phyloP scores from a whole-genome alignment of 1,284 basidiomycete species.

The Trichosporon inkin region DNA sequence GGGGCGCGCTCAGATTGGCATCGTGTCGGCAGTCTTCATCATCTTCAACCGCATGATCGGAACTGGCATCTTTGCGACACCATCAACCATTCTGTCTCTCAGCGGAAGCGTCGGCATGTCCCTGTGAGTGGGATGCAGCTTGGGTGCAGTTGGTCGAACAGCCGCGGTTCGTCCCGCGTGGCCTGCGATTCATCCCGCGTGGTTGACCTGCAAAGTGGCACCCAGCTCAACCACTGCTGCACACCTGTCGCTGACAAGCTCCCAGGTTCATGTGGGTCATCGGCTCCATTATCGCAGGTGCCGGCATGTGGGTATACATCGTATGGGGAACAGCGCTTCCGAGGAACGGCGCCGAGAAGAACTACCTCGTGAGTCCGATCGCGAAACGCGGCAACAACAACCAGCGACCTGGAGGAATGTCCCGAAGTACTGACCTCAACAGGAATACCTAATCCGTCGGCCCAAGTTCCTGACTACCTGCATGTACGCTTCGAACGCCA shows the following conservation, averaged over 20 bases:
- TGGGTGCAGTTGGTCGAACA: too few relatives aligned
- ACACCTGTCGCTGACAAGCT: neutral
- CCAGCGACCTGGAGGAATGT: too few relatives aligned
- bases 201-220: too few relatives aligned
- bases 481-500: conserved; percentile 21
- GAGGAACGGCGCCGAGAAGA: conserved; percentile 26
- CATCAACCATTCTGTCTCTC: conserved; percentile 14
- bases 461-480: conserved; percentile 23
- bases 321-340: conserved; percentile 26
- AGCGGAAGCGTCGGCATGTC: conserved; percentile 22
- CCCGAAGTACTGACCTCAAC: too few relatives aligned
- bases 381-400: too few relatives aligned
- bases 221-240: too few relatives aligned
- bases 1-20: conserved; percentile 15
- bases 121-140: neutral
- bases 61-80: conserved; percentile 24
- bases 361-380: conserved; percentile 16
- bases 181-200: too few relatives aligned
- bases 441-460: conserved; percentile 21
- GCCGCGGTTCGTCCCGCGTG: too few relatives aligned
- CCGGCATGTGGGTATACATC: conserved; percentile 34
- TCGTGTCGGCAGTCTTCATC: conserved; percentile 16
- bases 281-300: conserved; percentile 27
- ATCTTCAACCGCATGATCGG: conserved; percentile 22
- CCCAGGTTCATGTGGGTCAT: conserved; percentile 31